These are phyloP conservation scores for Helotiales sp. DNA, from an alignment of 2,329 filamentous ascomycete genomes.

Conservation along the genomic window DNA sequence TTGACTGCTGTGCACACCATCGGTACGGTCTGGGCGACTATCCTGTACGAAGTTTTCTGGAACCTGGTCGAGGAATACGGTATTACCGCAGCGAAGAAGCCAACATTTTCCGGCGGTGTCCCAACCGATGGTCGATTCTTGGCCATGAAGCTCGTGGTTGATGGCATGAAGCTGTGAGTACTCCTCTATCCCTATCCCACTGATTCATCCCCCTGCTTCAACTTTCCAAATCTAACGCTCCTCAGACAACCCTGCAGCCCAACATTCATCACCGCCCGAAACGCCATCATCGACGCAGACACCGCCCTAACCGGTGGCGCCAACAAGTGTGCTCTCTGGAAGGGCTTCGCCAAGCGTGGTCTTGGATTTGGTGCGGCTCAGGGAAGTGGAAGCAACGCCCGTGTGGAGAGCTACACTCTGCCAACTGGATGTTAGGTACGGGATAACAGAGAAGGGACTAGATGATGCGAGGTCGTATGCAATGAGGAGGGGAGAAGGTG, in stretches of 20 bases:
- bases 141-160: slow-evolving; percentile 50
- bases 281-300: slow-evolving; percentile 62
- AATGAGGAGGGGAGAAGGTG: background rate
- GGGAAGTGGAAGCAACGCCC: slow-evolving; percentile 7
- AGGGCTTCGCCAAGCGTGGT: slow-evolving; percentile 61
- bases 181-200: no score
- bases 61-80: slow-evolving; percentile 62
- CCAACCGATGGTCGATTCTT: slow-evolving; percentile 57
- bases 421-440: background rate
- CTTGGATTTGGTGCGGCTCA: slow-evolving; percentile 45
- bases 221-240: background rate
- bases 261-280: slow-evolving; percentile 56
- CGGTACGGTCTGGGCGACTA: slow-evolving; percentile 57
- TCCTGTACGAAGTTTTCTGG: slow-evolving; percentile 62
- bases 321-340: slow-evolving; percentile 60
- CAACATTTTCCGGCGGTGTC: slow-evolving; percentile 49
- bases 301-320: slow-evolving; percentile 54
- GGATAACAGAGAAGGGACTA: background rate
- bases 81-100: slow-evolving; percentile 51
- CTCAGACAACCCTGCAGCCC: slow-evolving; percentile 59
- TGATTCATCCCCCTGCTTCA: background rate
- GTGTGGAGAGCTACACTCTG: slow-evolving; percentile 19
- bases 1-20: slow-evolving; percentile 52
- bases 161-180: slow-evolving; percentile 53
- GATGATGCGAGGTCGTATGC: no score